Evolutionary conservation across 805 yeast species (phyloP), one percentile per base, ranked within the genome.

Genomic region (Maudiozyma serrabonitensis): DNA sequence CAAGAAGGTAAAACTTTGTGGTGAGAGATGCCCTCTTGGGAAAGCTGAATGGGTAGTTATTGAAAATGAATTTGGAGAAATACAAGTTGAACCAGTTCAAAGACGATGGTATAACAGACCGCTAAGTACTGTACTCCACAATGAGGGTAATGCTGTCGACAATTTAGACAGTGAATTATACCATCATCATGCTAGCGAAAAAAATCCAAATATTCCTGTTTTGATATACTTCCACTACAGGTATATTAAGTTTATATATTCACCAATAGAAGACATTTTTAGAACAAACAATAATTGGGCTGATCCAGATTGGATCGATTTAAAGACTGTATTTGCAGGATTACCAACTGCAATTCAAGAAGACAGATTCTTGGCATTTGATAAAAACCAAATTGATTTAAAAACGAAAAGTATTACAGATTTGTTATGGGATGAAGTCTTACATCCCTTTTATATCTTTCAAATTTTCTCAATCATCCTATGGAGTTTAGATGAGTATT

Each of bases 371-470:
- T 60, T 75, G 46, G 88, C 89, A 0, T 93, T 93, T 69, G 96
- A 91, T 12, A 69, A 70, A 28, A 93, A 93, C 64, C 69, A 79
- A 28, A 78, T 93, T 45, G 83, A 84, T 50, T 79, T 93, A 56
- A 79, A 80, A 47, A 91, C 85, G 50, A 91, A 89, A 53, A 63
- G 90, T 0, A 70, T 80, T 1, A 34, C 70, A 0, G 80, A 81
- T 61, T 73, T 93, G 43, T 71, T 93, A 35, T 71, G 84, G 25
- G 95, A 88, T 60, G 99, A 93, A 64, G 87, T 89, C 0, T 69
- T 93, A 41, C 98, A 93, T 65, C 99, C 99, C 0, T 93, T 93
- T 63, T 93, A 93, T 64, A 77, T 95, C 41, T 93, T 93, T 64
- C 99, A 93, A 70, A 82, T 91, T 1, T 91, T 91, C 62, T 89